Percentiles rank a stretch among this genome's conserved stretches.
Conservation (phyloP, 2,329 filamentous ascomycete genomes). For the Xylaria sp. region DNA sequence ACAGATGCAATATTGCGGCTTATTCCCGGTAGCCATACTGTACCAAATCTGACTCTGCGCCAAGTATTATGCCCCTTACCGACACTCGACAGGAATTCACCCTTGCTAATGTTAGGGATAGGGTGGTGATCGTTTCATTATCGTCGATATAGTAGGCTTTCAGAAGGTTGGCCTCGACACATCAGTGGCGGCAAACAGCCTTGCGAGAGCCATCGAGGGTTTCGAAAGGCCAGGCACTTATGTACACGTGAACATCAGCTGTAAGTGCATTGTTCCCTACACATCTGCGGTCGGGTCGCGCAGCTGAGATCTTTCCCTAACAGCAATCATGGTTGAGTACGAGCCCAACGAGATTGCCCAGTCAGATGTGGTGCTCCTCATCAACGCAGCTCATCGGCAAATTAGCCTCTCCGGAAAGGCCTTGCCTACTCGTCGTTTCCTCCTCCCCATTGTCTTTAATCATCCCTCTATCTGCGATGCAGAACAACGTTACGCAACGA, state of each 20-base stretch:
- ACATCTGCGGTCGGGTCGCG: neutral
- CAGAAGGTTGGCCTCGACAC: slow-evolving; percentile 21
- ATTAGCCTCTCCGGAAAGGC: slow-evolving; percentile 20
- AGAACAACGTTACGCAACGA: slow-evolving; percentile 62
- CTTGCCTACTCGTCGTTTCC: slow-evolving; percentile 37
- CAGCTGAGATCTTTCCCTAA: neutral
- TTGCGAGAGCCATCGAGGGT: slow-evolving; percentile 12
- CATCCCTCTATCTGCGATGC: slow-evolving; percentile 50
- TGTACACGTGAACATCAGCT: slow-evolving; percentile 19
- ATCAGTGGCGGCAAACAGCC: slow-evolving; percentile 11
- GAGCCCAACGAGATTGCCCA: slow-evolving; percentile 15
- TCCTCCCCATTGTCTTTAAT: slow-evolving; percentile 44
- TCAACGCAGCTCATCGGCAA: slow-evolving; percentile 19
- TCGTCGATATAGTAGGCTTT: slow-evolving; percentile 19
- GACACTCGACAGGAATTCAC: neutral
- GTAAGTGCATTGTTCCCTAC: slow-evolving; percentile 2
- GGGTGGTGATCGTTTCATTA: slow-evolving; percentile 23
- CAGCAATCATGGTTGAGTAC: slow-evolving; percentile 24
- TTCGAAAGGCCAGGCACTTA: slow-evolving; percentile 7
- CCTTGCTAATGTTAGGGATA: slow-evolving; percentile 1
- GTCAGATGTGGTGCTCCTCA: slow-evolving; percentile 12
- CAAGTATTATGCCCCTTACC: slow-evolving; percentile 8
- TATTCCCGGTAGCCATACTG: slow-evolving; percentile 25
- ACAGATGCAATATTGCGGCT: slow-evolving; percentile 18
- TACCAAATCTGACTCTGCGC: slow-evolving; percentile 23